Base-by-base conservation (phyloP, 352 stramenopile species). In the Thraustochytrium striatum region DNA sequence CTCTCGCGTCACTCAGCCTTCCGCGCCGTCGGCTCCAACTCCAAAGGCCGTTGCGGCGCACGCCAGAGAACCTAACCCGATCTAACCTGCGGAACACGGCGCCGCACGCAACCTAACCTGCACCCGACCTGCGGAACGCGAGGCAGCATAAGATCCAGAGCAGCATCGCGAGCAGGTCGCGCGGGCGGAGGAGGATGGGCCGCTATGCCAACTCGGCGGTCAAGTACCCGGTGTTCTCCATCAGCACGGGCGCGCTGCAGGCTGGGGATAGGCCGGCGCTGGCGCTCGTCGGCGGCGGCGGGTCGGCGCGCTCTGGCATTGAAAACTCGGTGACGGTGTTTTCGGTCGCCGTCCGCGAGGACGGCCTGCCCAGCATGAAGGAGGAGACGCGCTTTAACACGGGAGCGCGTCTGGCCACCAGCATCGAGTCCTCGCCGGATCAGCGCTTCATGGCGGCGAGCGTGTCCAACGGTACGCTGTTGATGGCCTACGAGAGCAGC, bases 161-260 rank as follows among this genome's bases (percentile, higher is more conserved):
- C 7, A 28, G 9, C 7, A 33, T 3, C 38, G 61, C 38, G 61
- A 5, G 25, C 33, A n/a, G 32, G 25, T 8, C 1, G 61, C 1
- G 16, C 7, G 9, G 25, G 61, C 13, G 43, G n/a, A 13, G 30
- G n/a, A 13, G 61, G n/a, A 35, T 3, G 21, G 33, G 50, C 65
- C 2, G 61, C 1, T 7, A 70, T 43, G 65, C 5, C 41, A 75
- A 75, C 65, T 19, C n/a, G 35, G 44, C 52, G 43, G n/a, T 25
- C 32, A 58, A 61, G 32, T 75, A 55, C 50, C 65, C 65, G 7
- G 65, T 75, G 3, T 75, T 75, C 36, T 30, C 65, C 44, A 58
- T 75, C 32, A 75, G 65, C 65, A 38, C 43, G 8, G 25, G 28
- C n/a, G 43, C 8, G 13, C 8, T 70, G 8, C 25, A 35, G 28